These are phyloP conservation scores for Rubroboletus satanas DNA, from an alignment of 768 basidiomycete species.

Conservation along the genomic window DNA sequence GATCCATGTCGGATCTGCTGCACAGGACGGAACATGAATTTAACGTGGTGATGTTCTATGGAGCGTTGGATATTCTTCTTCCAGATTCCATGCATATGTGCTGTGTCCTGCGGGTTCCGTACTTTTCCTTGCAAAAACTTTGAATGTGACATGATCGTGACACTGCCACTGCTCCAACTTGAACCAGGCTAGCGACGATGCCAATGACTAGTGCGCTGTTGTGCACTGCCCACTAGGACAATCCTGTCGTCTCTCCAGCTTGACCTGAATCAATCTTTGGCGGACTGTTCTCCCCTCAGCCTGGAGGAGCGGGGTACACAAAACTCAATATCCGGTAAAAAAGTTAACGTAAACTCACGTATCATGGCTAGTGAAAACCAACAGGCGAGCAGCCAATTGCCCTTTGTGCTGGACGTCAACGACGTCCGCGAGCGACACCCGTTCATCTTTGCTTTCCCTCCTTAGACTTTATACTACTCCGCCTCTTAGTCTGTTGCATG, in stretches of 20 bases:
- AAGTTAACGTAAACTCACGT: conserved; percentile 32
- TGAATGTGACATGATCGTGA: neutral
- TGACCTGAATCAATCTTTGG: neutral
- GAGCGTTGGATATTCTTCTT: conserved; percentile 1
- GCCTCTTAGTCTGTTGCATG: conserved; percentile 21
- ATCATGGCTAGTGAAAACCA: conserved; percentile 29
- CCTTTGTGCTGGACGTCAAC: conserved; percentile 31
- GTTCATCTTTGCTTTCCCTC: conserved; percentile 2
- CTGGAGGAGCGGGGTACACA: conserved; percentile 1
- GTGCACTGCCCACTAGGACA: neutral
- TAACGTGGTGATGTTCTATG: neutral
- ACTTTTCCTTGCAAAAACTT: neutral
- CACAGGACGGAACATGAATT: conserved; percentile 8
- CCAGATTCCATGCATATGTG: conserved; percentile 2
- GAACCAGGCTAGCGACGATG: no score
- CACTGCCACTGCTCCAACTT: neutral
- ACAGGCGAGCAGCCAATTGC: conserved; percentile 10
- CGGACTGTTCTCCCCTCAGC: neutral
- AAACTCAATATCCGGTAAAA: conserved; percentile 11
- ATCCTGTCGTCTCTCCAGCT: neutral
- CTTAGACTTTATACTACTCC: conserved; percentile 25
- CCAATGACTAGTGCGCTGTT: neutral
- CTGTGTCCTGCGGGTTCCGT: conserved; percentile 10
- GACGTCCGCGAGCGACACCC: conserved; percentile 16
- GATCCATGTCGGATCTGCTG: neutral